A percentile compares a stretch with the other conserved stretches of the same genome.
Evolutionary conservation across 768 basidiomycete genomes (phyloP).

Genomic region (Tylopilus cervinicoccineus): DNA sequence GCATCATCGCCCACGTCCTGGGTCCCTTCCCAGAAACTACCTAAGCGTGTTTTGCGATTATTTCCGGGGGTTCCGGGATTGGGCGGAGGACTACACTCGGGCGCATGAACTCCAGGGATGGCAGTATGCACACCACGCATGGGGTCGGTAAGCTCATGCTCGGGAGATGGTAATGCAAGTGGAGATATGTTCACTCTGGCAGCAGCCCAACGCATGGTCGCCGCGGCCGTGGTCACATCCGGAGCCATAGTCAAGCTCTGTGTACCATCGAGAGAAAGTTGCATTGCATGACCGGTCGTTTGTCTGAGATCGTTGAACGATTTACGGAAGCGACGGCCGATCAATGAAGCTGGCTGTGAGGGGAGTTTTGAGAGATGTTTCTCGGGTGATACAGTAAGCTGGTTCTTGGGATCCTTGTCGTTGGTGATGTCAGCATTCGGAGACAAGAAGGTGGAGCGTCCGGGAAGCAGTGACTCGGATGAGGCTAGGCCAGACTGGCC

Average conservation of each 20-base stretch:
- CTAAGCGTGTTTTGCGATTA: slow-evolving; percentile 52
- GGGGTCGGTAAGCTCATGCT: slow-evolving; percentile 88
- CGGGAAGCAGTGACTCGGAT: slow-evolving; percentile 12
- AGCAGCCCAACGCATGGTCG: slow-evolving; percentile 84
- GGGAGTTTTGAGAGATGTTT: slow-evolving; percentile 26
- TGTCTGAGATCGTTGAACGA: slow-evolving; percentile 44
- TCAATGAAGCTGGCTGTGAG: slow-evolving; percentile 22
- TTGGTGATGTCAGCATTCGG: slow-evolving; percentile 9
- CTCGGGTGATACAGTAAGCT: slow-evolving; percentile 23
- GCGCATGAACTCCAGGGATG: slow-evolving; percentile 58
- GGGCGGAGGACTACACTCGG: slow-evolving; percentile 31
- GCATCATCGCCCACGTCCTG: slow-evolving; percentile 51
- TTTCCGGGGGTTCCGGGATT: slow-evolving; percentile 44
- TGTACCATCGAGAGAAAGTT: slow-evolving; percentile 26
- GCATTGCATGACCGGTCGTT: slow-evolving; percentile 23
- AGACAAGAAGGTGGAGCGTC: slow-evolving; percentile 6
- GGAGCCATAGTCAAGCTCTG: slow-evolving; percentile 35
- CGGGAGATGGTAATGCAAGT: slow-evolving; percentile 83
- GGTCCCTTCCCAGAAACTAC: slow-evolving; percentile 77
- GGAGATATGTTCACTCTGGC: slow-evolving; percentile 81
- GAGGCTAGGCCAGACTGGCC: slow-evolving; percentile 3
- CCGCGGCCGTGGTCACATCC: slow-evolving; percentile 65
- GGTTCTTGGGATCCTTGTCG: slow-evolving; percentile 19
- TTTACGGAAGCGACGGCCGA: slow-evolving; percentile 41
- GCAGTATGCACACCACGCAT: slow-evolving; percentile 71